Percentiles rank a stretch among this genome's conserved stretches.
Conservation (phyloP, 2,329 filamentous ascomycete species). For the Calonectria ilicicola region DNA sequence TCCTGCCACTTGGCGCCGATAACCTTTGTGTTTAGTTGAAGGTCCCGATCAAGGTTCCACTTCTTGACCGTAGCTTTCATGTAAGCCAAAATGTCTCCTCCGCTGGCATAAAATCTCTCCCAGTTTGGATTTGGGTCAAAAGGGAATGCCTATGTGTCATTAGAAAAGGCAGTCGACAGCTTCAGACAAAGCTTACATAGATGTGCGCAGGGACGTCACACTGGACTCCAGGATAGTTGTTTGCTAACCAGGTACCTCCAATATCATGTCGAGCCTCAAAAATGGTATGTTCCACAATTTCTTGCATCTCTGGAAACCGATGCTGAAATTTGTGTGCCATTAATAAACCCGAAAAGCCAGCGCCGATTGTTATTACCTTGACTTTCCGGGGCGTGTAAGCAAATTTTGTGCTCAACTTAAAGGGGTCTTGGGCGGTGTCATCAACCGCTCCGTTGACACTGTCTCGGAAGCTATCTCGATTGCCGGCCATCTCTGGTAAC, state of each 20-base stretch:
- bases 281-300: slow-evolving; percentile 42
- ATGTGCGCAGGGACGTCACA: slow-evolving; percentile 38
- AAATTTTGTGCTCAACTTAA: slow-evolving; percentile 39
- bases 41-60: slow-evolving; percentile 52
- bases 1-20: slow-evolving; percentile 35
- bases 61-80: slow-evolving; percentile 61
- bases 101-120: slow-evolving; percentile 68
- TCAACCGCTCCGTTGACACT: neutral
- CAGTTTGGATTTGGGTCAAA: slow-evolving; percentile 71
- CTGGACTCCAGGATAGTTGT: slow-evolving; percentile 40
- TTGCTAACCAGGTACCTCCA: slow-evolving; percentile 50
- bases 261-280: slow-evolving; percentile 47
- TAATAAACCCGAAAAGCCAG: slow-evolving; percentile 48
- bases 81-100: slow-evolving; percentile 66
- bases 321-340: slow-evolving; percentile 51
- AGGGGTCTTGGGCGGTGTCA: slow-evolving; percentile 38
- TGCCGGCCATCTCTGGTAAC: slow-evolving; percentile 28
- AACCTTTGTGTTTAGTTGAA: slow-evolving; percentile 49
- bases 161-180: neutral
- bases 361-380: slow-evolving; percentile 50
- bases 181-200: slow-evolving; percentile 16
- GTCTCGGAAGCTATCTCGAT: neutral
- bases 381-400: slow-evolving; percentile 46
- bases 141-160: slow-evolving; percentile 51
- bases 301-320: slow-evolving; percentile 46